phyloP scores from a whole-genome alignment of 768 basidiomycete genomes.

The Polyporus arcularius region DNA sequence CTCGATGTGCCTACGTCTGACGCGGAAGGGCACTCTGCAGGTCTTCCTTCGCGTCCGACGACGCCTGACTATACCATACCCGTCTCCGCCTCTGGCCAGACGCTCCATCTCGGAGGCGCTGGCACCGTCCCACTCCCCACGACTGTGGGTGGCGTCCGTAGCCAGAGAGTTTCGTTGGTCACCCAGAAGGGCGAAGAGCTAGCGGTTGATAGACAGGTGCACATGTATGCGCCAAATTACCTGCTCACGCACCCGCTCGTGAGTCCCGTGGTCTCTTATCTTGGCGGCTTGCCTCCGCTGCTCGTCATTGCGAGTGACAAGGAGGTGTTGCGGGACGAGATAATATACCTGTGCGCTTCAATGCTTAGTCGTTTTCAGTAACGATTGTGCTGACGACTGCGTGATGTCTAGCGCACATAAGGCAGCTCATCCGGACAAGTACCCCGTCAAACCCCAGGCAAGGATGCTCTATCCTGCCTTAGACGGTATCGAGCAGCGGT shows the following conservation, averaged over 20 bases:
- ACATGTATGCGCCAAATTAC: slow-evolving; percentile 83
- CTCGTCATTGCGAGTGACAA: slow-evolving; percentile 84
- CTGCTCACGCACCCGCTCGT: slow-evolving; percentile 79
- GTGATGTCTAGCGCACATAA: slow-evolving; percentile 70
- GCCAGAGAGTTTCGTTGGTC: slow-evolving; percentile 48
- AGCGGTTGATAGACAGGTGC: slow-evolving; percentile 69
- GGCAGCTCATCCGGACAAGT: slow-evolving; percentile 81
- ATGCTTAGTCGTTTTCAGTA: background rate
- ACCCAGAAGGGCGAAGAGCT: slow-evolving; percentile 54
- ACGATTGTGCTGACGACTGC: background rate
- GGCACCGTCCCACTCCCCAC: slow-evolving; percentile 41
- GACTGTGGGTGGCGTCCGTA: slow-evolving; percentile 31
- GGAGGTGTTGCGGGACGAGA: slow-evolving; percentile 91
- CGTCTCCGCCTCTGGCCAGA: slow-evolving; percentile 26
- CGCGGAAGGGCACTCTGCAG: background rate
- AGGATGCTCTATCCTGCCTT: slow-evolving; percentile 59
- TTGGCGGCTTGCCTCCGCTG: slow-evolving; percentile 90
- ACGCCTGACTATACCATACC: slow-evolving; percentile 21
- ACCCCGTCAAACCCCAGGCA: slow-evolving; percentile 46
- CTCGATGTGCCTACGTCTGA: background rate
- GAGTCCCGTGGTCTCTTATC: slow-evolving; percentile 76
- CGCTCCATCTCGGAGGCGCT: slow-evolving; percentile 52
- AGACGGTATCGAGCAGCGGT: slow-evolving; percentile 52
- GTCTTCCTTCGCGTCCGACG: slow-evolving; percentile 1
- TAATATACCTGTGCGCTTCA: slow-evolving; percentile 72